Evolutionary conservation across 495 filamentous ascomycete genomes (phyloP).

Genomic region (Penicillium pancosmium): DNA sequence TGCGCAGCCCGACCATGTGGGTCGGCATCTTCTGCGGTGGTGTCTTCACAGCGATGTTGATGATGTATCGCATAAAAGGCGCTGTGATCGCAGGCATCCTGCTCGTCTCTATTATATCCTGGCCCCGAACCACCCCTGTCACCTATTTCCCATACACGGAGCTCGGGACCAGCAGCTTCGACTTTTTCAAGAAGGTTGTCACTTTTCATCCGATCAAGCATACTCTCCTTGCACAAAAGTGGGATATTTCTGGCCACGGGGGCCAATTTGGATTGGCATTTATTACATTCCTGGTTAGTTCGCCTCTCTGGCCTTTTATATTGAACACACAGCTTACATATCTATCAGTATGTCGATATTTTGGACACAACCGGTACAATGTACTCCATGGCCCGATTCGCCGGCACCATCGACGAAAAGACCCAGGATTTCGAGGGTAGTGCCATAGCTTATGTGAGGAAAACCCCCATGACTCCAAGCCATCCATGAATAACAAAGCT

Average conservation of each 20-base stretch:
- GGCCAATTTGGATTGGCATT: constrained; percentile 75
- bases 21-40: constrained; percentile 83
- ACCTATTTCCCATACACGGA: constrained; percentile 76
- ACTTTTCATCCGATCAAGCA: constrained; percentile 74
- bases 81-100: constrained; percentile 80
- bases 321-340: constrained; percentile 3
- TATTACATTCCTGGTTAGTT: constrained; percentile 64
- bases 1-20: constrained; percentile 80
- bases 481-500: constrained; percentile 7
- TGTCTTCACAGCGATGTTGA: constrained; percentile 70
- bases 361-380: constrained; percentile 75
- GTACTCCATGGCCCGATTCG: constrained; percentile 83
- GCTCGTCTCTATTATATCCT: constrained; percentile 81
- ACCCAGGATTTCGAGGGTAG: constrained; percentile 81
- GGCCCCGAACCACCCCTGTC: constrained; percentile 72
- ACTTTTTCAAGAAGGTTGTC: constrained; percentile 84
- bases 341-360: constrained; percentile 74
- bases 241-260: constrained; percentile 64
- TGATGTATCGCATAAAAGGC: constrained; percentile 83
- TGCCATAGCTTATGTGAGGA: constrained; percentile 65
- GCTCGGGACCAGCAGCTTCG: constrained; percentile 65
- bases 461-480: not conserved
- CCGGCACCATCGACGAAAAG: constrained; percentile 69
- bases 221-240: constrained; percentile 66
- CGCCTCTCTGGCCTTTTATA: too few species aligned